Evolutionary conservation across 495 filamentous ascomycete genomes (phyloP).

Genomic region (Penicillium flavigenum): DNA sequence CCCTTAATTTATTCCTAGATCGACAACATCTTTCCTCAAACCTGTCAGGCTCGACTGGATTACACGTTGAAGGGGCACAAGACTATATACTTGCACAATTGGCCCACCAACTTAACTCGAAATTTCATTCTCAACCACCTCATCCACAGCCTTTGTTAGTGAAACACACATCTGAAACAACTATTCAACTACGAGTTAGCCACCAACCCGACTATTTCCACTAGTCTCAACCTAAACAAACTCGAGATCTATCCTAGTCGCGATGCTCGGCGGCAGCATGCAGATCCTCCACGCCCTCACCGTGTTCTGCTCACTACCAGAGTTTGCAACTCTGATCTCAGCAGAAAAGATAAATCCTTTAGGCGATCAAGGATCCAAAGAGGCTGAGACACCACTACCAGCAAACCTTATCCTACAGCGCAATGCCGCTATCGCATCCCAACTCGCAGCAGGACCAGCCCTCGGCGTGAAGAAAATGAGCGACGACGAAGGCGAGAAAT

Average conservation of each 20-base stretch:
- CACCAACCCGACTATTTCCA: neutral
- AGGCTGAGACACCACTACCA: neutral
- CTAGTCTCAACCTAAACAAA: neutral
- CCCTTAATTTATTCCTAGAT: neutral
- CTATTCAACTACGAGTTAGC: neutral
- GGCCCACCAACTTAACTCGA: neutral
- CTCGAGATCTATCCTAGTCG: neutral
- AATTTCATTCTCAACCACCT: neutral
- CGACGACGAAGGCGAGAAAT: conserved; percentile 79
- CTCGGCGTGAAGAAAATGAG: conserved; percentile 72
- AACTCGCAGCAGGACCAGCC: conserved; percentile 19
- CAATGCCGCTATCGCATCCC: conserved; percentile 26
- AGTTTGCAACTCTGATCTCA: neutral
- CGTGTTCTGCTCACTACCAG: neutral
- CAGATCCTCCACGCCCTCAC: neutral
- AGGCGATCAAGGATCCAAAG: neutral
- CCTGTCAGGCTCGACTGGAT: neutral
- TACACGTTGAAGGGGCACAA: neutral
- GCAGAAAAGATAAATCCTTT: neutral
- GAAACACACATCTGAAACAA: neutral
- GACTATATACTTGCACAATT: neutral
- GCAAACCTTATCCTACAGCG: conserved; percentile 17
- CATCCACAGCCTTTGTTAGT: neutral
- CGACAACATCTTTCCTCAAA: neutral
- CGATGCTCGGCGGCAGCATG: neutral